Evolutionary conservation across 2,329 filamentous ascomycete genomes (phyloP).

Genomic region (Dothideomycetes sp.): DNA sequence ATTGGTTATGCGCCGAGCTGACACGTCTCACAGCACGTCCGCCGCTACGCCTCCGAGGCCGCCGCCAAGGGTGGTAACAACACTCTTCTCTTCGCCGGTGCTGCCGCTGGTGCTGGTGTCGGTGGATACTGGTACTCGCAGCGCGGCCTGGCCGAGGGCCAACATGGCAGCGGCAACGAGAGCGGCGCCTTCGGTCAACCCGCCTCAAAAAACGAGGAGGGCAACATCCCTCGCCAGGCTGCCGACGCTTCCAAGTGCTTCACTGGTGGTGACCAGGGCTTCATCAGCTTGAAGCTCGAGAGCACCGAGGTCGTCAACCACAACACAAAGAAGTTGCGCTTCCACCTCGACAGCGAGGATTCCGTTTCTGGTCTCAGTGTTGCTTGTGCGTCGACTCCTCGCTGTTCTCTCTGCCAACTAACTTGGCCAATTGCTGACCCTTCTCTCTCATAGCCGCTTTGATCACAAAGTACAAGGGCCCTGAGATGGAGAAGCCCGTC

Average conservation of each 20-base stretch:
- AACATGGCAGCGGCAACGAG: constrained; percentile 19
- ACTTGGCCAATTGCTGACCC: constrained; percentile 12
- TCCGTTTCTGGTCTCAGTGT: constrained; percentile 73
- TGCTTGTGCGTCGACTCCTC: constrained; percentile 48
- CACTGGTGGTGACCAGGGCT: constrained; percentile 82
- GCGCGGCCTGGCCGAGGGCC: constrained; percentile 22
- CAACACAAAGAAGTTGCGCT: constrained; percentile 90
- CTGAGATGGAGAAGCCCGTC: constrained; percentile 73
- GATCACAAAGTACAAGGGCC: constrained; percentile 82
- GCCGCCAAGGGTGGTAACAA: constrained; percentile 49
- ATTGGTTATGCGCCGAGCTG: background rate
- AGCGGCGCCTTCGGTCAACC: constrained; percentile 19
- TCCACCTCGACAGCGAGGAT: constrained; percentile 75
- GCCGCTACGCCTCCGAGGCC: constrained; percentile 62
- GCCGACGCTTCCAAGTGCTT: constrained; percentile 45
- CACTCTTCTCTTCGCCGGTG: constrained; percentile 51
- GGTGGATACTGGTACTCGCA: constrained; percentile 46
- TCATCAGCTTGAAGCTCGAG: constrained; percentile 70
- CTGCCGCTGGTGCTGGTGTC: constrained; percentile 48
- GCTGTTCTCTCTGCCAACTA: background rate
- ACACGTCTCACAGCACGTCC: constrained; percentile 44
- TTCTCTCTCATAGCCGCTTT: constrained; percentile 50
- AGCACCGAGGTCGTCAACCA: constrained; percentile 74
- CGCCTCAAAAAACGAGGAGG: constrained; percentile 26
- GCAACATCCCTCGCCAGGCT: constrained; percentile 32